These are phyloP conservation scores for Lepidium sativum DNA, from an alignment of 345 rosid species.

Conservation along the genomic window DNA sequence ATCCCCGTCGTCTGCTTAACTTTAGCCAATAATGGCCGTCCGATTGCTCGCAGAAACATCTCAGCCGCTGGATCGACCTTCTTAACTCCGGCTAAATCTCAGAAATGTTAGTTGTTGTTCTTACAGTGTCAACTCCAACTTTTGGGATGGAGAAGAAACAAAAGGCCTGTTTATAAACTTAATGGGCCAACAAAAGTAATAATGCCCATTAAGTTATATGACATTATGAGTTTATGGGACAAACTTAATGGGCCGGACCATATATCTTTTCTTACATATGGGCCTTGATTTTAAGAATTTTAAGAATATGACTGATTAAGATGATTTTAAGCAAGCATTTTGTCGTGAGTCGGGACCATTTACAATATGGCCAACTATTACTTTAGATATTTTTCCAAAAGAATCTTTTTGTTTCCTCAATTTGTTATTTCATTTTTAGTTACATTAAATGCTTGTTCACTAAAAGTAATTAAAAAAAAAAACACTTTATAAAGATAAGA, in stretches of 20 bases:
- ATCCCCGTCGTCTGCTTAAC: slow-evolving; percentile 94
- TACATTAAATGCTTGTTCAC: slow-evolving; percentile 23
- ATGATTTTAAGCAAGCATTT: background rate
- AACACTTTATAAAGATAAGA: slow-evolving; percentile 19
- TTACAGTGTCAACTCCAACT: slow-evolving; percentile 1
- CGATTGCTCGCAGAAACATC: slow-evolving; percentile 75
- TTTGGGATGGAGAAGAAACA: background rate
- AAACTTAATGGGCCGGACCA: no score
- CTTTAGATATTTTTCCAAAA: background rate
- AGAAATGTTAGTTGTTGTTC: slow-evolving; percentile 7
- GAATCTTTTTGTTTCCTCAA: background rate
- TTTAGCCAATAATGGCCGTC: slow-evolving; percentile 87
- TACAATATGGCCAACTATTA: background rate
- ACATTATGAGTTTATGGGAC: no score
- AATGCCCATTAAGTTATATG: no score
- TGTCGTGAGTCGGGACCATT: slow-evolving; percentile 32
- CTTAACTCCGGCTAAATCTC: slow-evolving; percentile 19
- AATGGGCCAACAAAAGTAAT: no score
- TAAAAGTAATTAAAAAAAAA: slow-evolving; percentile 7
- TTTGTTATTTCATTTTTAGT: background rate
- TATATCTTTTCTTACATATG: background rate
- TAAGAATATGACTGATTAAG: no score
- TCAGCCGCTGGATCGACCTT: slow-evolving; percentile 11
- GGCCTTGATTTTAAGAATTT: background rate
- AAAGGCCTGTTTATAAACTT: no score